Evolutionary conservation across 2,329 filamentous ascomycete genomes (phyloP).

Genomic region (Neurospora sp.): DNA sequence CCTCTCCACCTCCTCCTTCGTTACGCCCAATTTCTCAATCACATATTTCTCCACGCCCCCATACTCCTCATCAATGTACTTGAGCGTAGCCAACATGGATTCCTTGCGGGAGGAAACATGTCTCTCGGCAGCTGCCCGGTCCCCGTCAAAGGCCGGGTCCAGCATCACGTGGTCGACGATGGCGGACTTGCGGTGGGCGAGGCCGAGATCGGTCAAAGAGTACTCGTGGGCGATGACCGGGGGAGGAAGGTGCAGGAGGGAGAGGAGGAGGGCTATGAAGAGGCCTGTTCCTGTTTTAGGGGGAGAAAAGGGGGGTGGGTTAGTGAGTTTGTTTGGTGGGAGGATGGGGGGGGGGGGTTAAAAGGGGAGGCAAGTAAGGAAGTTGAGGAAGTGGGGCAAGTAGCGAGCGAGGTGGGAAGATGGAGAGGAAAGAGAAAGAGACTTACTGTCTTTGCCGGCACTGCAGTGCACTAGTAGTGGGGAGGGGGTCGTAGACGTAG

Average conservation of each 20-base stretch:
- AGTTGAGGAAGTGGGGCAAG: too few relatives aligned
- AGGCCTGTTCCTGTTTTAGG: conserved; percentile 45
- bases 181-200: conserved; percentile 41
- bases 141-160: conserved; percentile 38
- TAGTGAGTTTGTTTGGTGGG: too few relatives aligned
- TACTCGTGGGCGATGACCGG: conserved; percentile 59
- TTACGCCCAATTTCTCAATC: conserved; percentile 46
- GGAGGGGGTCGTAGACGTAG: conserved; percentile 17
- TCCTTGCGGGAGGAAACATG: conserved; percentile 38
- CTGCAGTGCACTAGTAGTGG: conserved; percentile 64
- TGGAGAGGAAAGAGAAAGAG: too few relatives aligned
- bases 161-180: conserved; percentile 41
- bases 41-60: conserved; percentile 58
- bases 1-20: conserved; percentile 41
- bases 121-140: conserved; percentile 32
- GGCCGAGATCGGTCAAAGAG: conserved; percentile 52
- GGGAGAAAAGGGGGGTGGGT: too few relatives aligned
- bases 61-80: conserved; percentile 48
- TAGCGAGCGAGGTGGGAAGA: too few relatives aligned
- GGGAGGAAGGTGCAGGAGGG: conserved; percentile 52
- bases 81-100: conserved; percentile 38
- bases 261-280: conserved; percentile 54
- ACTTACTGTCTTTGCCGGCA: conserved; percentile 59
- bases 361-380: too few relatives aligned
- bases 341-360: too few relatives aligned